Evolutionary conservation across 305 asterid genomes (phyloP), one percentile per base, ranked within the genome.

Genomic region (Fraxinus albicans): DNA sequence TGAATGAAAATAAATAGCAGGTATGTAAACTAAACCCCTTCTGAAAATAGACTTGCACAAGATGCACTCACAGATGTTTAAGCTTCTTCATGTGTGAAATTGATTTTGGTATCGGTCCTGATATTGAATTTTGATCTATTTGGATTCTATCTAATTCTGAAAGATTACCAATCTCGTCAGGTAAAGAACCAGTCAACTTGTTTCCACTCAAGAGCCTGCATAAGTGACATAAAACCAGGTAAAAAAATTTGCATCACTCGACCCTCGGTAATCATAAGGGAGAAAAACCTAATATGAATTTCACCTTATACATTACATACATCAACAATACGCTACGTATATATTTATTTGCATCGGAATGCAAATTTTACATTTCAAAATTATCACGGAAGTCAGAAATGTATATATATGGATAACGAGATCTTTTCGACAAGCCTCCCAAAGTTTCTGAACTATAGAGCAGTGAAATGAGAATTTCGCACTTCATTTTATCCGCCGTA

Each of bases 141-240:
- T 89, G 92, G 84, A 90, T 79, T 81, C 92, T 88, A 63, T 84
- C 25, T 69, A 90, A 81, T 47, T 85, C 80, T 40, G 87, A 76
- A 42, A 88, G 90, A 80, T 88, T 70, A 13, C 91, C 91, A 13
- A 90, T 91, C 81, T 90, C 90, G 47, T 78, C 80, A 10, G 91
- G 90, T 73, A 90, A 86, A 63, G 88, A 76, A 35, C 92, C 92
- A 8, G 90, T 83, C 78, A 89, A 77, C 31, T 82, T 79, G 84
- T 89, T 89, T 72, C 92, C 92, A 83, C 83, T 90, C 80, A 90
- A 65, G 67, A 90, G 88, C 86, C 92, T 90, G 90, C 84, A 79
- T 23, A 74, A 42, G 38, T 35, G 81, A 50, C 75, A 58, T 25
- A 42, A 38, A 19, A 31, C 80, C 40, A 33, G 15, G 69, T 3